These are phyloP conservation scores for Vaucheria bursata DNA, from an alignment of 352 stramenopile species.

Conservation along the genomic window DNA sequence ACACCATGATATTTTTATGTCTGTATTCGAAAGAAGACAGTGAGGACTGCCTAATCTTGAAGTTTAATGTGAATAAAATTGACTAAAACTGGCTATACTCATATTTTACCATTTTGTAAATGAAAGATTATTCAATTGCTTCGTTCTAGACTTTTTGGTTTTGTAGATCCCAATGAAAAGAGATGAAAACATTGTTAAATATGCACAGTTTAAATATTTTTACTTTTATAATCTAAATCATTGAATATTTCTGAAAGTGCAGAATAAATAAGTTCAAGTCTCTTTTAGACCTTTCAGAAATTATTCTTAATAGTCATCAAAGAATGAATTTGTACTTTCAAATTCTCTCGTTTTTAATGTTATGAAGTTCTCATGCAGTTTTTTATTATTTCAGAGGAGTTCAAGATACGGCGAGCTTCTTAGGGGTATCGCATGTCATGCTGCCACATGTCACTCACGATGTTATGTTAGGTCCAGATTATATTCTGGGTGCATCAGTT, in stretches of 20 bases:
- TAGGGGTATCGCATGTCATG: neutral
- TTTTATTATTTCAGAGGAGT: neutral
- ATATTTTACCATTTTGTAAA: neutral
- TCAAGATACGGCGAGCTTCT: neutral
- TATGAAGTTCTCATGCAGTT: neutral
- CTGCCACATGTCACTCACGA: neutral
- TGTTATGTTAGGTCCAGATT: slow-evolving; percentile 36
- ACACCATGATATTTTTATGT: neutral
- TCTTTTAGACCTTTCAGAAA: neutral
- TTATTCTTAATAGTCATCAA: neutral
- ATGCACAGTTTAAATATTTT: neutral
- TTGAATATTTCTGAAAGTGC: neutral
- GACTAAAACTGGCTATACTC: neutral
- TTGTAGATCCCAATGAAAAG: too few relatives aligned
- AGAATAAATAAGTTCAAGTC: neutral
- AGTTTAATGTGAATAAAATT: too few relatives aligned
- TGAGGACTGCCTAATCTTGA: neutral
- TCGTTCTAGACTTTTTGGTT: too few relatives aligned
- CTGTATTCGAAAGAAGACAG: neutral
- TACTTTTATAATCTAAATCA: neutral
- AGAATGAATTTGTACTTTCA: neutral
- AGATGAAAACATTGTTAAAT: too few relatives aligned
- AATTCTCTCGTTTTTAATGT: neutral
- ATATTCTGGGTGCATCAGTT: slow-evolving; percentile 11
- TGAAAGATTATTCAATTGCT: too few relatives aligned